Evolutionary conservation across 768 basidiomycete genomes (phyloP).

Genomic region (Porpolomopsis calyptriformis): DNA sequence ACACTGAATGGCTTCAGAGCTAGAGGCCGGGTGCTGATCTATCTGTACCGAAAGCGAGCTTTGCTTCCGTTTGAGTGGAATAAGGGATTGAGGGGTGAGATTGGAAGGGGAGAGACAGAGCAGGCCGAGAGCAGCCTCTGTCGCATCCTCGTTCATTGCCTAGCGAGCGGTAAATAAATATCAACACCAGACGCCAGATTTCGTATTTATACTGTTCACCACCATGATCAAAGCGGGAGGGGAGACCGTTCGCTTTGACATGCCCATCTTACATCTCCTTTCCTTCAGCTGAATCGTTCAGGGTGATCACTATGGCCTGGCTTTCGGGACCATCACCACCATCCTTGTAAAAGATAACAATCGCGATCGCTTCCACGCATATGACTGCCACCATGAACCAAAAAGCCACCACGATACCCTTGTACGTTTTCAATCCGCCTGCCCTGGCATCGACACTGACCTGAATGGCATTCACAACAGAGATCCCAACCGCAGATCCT

Average conservation of each 20-base stretch:
- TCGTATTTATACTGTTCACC: too few relatives aligned
- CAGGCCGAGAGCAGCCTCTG: slow-evolving; percentile 49
- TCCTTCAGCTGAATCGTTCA: too few relatives aligned
- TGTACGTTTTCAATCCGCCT: not conserved
- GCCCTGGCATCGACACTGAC: slow-evolving; percentile 26
- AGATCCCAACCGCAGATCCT: slow-evolving; percentile 40
- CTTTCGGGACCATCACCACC: not conserved
- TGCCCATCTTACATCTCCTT: too few relatives aligned
- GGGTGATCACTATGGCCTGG: too few relatives aligned
- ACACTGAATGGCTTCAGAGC: slow-evolving; percentile 46
- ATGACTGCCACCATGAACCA: not conserved
- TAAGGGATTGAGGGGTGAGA: slow-evolving; percentile 25
- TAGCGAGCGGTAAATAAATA: not conserved
- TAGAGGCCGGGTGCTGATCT: slow-evolving; percentile 6
- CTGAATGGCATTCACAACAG: slow-evolving; percentile 39
- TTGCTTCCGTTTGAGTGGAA: slow-evolving; percentile 31
- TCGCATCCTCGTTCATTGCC: slow-evolving; percentile 31
- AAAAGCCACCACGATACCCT: not conserved
- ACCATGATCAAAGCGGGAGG: too few relatives aligned
- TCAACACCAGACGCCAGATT: slow-evolving; percentile 1
- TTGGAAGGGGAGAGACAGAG: slow-evolving; percentile 37
- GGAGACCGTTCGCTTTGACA: too few relatives aligned
- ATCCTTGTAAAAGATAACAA: not conserved
- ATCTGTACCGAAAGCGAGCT: slow-evolving; percentile 5
- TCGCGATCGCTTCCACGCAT: not conserved